phyloP scores from a whole-genome alignment of 495 filamentous ascomycete species.

The Penicillium cataractarum region DNA sequence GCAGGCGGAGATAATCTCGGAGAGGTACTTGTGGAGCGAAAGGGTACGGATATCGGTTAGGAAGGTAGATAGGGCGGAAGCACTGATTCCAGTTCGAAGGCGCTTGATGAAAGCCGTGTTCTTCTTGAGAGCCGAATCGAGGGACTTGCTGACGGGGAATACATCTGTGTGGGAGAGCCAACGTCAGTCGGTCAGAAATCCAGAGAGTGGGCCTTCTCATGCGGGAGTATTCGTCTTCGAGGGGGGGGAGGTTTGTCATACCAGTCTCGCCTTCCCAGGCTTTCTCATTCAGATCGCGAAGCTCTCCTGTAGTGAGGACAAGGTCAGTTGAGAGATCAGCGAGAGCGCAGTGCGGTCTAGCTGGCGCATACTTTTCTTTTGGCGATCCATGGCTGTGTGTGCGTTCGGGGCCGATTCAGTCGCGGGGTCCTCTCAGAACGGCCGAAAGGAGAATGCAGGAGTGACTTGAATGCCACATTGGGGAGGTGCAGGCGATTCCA shows the following conservation, averaged over 20 bases:
- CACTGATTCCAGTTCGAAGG: slow-evolving; percentile 83
- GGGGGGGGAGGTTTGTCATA: slow-evolving; percentile 38
- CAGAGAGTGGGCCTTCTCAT: not conserved
- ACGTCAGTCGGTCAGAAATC: slow-evolving; percentile 15
- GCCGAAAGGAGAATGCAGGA: slow-evolving; percentile 44
- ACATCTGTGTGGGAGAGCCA: slow-evolving; percentile 60
- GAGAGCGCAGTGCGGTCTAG: not conserved
- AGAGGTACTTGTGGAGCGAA: slow-evolving; percentile 95
- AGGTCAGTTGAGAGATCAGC: slow-evolving; percentile 19
- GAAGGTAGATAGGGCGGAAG: slow-evolving; percentile 77
- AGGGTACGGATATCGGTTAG: slow-evolving; percentile 89
- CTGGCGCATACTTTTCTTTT: slow-evolving; percentile 70
- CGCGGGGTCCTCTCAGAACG: slow-evolving; percentile 44
- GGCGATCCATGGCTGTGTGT: slow-evolving; percentile 70
- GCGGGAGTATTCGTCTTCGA: not conserved
- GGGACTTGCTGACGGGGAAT: slow-evolving; percentile 74
- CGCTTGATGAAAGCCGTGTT: slow-evolving; percentile 99
- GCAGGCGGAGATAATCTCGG: slow-evolving; percentile 97
- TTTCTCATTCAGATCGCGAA: slow-evolving; percentile 82
- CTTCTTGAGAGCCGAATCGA: slow-evolving; percentile 97
- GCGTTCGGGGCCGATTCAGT: slow-evolving; percentile 23
- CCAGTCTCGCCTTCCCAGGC: slow-evolving; percentile 89
- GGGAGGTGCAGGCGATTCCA: slow-evolving; percentile 8
- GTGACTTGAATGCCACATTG: slow-evolving; percentile 53
- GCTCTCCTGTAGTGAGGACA: slow-evolving; percentile 64